A percentile compares a stretch with the other conserved stretches of the same genome.
phyloP scores from a whole-genome alignment of 768 basidiomycete genomes.

The Suillus subaureus region DNA sequence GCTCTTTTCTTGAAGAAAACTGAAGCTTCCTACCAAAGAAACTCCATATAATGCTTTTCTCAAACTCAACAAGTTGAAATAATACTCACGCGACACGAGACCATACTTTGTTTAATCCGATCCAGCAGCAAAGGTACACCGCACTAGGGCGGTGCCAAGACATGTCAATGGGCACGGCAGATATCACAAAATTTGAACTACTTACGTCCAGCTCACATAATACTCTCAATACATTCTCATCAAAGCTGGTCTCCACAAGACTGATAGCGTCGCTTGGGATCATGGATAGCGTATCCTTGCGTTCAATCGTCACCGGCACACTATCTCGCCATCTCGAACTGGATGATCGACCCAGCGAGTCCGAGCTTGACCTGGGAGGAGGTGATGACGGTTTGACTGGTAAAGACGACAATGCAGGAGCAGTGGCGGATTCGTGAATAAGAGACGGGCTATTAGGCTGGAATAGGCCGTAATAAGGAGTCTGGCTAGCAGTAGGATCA shows the following conservation, averaged over 20 bases:
- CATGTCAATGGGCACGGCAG: slow-evolving; percentile 15
- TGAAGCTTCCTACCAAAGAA: slow-evolving; percentile 74
- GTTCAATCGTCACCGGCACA: slow-evolving; percentile 44
- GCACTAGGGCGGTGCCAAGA: slow-evolving; percentile 54
- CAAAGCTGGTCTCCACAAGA: slow-evolving; percentile 85
- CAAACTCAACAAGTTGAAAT: neutral
- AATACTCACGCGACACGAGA: slow-evolving; percentile 81
- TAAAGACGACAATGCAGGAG: slow-evolving; percentile 32
- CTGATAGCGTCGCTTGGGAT: slow-evolving; percentile 44
- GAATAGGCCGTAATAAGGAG: slow-evolving; percentile 38
- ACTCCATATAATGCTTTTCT: slow-evolving; percentile 12
- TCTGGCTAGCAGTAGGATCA: slow-evolving; percentile 42
- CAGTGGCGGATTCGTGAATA: slow-evolving; percentile 48
- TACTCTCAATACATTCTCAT: slow-evolving; percentile 89
- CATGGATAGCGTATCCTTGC: slow-evolving; percentile 48
- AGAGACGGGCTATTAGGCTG: slow-evolving; percentile 37
- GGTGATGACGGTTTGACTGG: slow-evolving; percentile 51
- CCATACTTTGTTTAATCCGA: slow-evolving; percentile 95
- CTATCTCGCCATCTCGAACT: slow-evolving; percentile 60
- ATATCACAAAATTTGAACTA: slow-evolving; percentile 14
- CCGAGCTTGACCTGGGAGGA: slow-evolving; percentile 62
- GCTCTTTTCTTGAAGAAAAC: slow-evolving; percentile 94
- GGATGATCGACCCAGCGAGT: slow-evolving; percentile 53
- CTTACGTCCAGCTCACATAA: slow-evolving; percentile 94
- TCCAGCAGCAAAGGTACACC: slow-evolving; percentile 92